A percentile compares a stretch with the other conserved stretches of the same genome.
Conservation (phyloP, 163 green algal genomes). For the Volvox carteri region DNA sequence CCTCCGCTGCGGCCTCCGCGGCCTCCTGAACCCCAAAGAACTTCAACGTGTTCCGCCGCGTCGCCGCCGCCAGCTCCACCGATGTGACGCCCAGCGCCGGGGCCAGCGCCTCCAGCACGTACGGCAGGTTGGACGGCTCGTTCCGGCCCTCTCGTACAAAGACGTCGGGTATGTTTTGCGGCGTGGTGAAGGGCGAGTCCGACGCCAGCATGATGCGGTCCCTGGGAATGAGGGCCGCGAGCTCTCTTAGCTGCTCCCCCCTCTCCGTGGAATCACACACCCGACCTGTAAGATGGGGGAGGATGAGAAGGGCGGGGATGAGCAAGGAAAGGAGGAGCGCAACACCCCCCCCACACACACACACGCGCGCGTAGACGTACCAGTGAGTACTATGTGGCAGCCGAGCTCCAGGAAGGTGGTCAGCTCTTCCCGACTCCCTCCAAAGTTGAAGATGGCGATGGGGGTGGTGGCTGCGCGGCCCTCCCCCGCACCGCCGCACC, state of each 20-base stretch:
- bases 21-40: slow-evolving; percentile 57
- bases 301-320: background rate
- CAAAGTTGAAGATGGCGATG: slow-evolving; percentile 64
- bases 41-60: slow-evolving; percentile 32
- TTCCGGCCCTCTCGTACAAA: slow-evolving; percentile 61
- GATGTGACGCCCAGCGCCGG: background rate
- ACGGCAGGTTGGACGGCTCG: slow-evolving; percentile 62
- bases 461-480: background rate
- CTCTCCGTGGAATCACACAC: slow-evolving; percentile 39
- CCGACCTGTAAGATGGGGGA: slow-evolving; percentile 11
- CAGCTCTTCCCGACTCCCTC: slow-evolving; percentile 51
- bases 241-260: slow-evolving; percentile 7
- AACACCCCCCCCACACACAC: background rate
- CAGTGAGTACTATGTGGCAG: slow-evolving; percentile 54
- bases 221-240: slow-evolving; percentile 33
- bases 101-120: slow-evolving; percentile 51
- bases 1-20: slow-evolving; percentile 28
- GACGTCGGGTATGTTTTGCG: slow-evolving; percentile 57
- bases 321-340: background rate
- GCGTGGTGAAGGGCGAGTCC: slow-evolving; percentile 58
- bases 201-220: slow-evolving; percentile 54
- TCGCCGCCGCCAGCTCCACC: slow-evolving; percentile 23
- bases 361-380: background rate
- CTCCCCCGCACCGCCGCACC: slow-evolving; percentile 19
- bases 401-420: slow-evolving; percentile 40